Conservation (phyloP, 352 stramenopile species). For the Phytophthora quininea region DNA sequence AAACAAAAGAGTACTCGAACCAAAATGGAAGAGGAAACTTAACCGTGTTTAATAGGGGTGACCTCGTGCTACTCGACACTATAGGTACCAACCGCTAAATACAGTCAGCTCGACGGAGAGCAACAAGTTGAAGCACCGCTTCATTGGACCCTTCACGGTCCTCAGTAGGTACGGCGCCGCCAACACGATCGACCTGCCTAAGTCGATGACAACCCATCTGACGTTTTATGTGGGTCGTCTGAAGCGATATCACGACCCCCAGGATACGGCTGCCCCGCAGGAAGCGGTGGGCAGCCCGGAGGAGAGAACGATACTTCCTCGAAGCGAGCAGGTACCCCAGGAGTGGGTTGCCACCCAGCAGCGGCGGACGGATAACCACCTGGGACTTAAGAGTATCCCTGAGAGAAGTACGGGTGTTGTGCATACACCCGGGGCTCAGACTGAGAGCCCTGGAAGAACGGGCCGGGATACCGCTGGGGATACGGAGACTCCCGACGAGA, state of each 20-base stretch:
- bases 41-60: slow-evolving; percentile 7
- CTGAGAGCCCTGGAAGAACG: too few species aligned
- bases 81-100: slow-evolving; percentile 9
- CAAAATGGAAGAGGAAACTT: slow-evolving; percentile 7
- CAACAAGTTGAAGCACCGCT: slow-evolving; percentile 20
- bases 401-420: too few species aligned
- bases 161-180: background rate
- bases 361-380: too few species aligned
- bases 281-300: background rate
- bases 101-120: slow-evolving; percentile 3
- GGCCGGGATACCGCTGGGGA: too few species aligned
- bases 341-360: too few species aligned
- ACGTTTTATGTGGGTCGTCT: slow-evolving; percentile 36
- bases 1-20: slow-evolving; percentile 3
- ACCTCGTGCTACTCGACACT: slow-evolving; percentile 5
- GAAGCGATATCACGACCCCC: slow-evolving; percentile 16
- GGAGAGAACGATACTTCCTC: background rate
- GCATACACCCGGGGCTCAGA: too few species aligned
- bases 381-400: too few species aligned
- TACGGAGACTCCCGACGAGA: too few species aligned
- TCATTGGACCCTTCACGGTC: slow-evolving; percentile 22
- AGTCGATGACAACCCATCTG: slow-evolving; percentile 21
- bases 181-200: too few species aligned
- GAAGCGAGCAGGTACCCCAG: background rate
- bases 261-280: background rate